Evolutionary conservation across 2,329 filamentous ascomycete species (phyloP).

Genomic region (Ascochyta rabiei): DNA sequence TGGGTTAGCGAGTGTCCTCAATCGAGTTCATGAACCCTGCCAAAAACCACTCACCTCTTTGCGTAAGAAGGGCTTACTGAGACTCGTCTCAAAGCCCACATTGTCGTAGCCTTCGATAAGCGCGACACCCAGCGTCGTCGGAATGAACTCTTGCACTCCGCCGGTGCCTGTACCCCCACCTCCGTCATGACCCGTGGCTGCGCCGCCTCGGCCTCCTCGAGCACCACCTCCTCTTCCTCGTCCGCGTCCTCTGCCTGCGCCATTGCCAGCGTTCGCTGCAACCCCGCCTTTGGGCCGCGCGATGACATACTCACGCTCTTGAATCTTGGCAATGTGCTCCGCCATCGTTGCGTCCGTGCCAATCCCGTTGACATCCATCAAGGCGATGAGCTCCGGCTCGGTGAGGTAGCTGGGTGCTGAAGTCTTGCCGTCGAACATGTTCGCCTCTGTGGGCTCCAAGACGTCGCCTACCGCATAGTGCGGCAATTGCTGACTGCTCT

Average conservation of each 20-base stretch:
- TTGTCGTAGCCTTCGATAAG: constrained; percentile 93
- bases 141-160: constrained; percentile 83
- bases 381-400: constrained; percentile 89
- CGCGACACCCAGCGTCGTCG: constrained; percentile 87
- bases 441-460: constrained; percentile 87
- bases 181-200: constrained; percentile 47
- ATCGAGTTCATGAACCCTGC: neutral
- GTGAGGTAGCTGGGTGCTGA: constrained; percentile 84
- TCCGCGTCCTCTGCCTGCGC: constrained; percentile 53
- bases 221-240: constrained; percentile 42
- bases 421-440: constrained; percentile 91
- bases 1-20: constrained; percentile 20
- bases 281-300: constrained; percentile 59
- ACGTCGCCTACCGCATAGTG: constrained; percentile 77
- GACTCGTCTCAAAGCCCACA: constrained; percentile 88
- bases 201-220: constrained; percentile 57
- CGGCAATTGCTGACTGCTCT: constrained; percentile 81
- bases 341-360: constrained; percentile 99
- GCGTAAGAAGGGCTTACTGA: constrained; percentile 92
- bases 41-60: constrained; percentile 67
- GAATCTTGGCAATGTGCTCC: constrained; percentile 95
- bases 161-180: constrained; percentile 49
- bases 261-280: constrained; percentile 44
- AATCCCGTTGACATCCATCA: constrained; percentile 99
- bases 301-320: constrained; percentile 84